phyloP scores from a whole-genome alignment of 73 alveolate genomes.

The Paramecium primaurelia region DNA sequence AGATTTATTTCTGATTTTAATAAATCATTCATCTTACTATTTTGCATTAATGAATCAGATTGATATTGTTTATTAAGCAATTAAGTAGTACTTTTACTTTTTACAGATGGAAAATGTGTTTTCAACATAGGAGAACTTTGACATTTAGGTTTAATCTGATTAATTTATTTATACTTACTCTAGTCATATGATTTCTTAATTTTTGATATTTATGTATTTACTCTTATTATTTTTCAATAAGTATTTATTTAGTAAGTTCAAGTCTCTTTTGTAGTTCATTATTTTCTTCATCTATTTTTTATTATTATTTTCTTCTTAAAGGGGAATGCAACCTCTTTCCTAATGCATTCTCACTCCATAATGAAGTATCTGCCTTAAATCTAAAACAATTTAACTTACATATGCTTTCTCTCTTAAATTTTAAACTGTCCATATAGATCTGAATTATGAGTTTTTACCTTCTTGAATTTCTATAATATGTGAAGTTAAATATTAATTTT shows the following conservation, averaged over 20 bases:
- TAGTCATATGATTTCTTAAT: neutral
- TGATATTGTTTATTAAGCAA: neutral
- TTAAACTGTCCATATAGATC: conserved; percentile 14
- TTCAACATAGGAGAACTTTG: neutral
- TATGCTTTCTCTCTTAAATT: neutral
- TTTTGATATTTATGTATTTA: neutral
- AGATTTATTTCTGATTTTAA: neutral
- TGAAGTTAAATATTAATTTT: neutral
- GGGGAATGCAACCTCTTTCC: conserved; percentile 39
- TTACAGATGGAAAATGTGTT: neutral
- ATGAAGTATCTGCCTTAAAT: neutral
- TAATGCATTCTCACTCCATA: neutral
- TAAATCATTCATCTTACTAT: neutral
- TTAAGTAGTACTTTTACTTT: neutral
- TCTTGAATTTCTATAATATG: neutral
- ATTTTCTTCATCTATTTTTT: conserved; percentile 10
- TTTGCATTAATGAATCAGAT: neutral
- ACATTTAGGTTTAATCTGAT: neutral
- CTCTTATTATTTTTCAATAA: neutral
- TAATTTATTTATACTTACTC: neutral
- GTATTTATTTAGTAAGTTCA: neutral
- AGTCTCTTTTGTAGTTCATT: neutral
- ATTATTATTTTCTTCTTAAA: neutral
- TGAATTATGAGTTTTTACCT: neutral
- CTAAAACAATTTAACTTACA: neutral